Percentiles rank a stretch among this genome's conserved stretches.
phyloP scores from a whole-genome alignment of 768 basidiomycete genomes.

The Russula emetica region DNA sequence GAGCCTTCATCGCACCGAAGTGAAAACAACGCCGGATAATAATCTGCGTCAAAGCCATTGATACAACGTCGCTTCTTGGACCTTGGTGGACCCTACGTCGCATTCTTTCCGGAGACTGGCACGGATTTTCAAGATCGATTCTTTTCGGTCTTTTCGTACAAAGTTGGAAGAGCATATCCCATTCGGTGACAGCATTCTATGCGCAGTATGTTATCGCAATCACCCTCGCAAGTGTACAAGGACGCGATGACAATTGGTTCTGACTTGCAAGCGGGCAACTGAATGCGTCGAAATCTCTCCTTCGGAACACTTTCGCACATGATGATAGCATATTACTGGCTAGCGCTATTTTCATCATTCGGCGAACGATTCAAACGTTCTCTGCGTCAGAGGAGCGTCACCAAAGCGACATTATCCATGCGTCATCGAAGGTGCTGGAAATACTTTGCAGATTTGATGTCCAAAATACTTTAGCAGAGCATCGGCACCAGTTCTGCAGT shows the following conservation, averaged over 20 bases:
- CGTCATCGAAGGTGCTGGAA: background rate
- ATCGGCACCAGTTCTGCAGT: background rate
- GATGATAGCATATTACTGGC: background rate
- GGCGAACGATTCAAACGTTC: background rate
- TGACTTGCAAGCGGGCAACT: background rate
- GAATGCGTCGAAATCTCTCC: background rate
- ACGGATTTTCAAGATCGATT: slow-evolving; percentile 5
- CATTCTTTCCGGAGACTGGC: slow-evolving; percentile 8
- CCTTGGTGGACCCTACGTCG: background rate
- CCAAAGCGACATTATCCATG: background rate
- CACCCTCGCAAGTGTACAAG: background rate
- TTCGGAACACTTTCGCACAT: background rate
- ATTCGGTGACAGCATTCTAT: background rate
- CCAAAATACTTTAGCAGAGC: background rate
- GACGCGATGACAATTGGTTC: slow-evolving; percentile 8
- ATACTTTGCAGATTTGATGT: background rate
- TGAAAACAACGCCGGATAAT: background rate
- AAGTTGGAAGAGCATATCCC: background rate
- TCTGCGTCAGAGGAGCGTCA: background rate
- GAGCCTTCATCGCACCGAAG: background rate
- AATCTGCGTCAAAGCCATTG: slow-evolving; percentile 7
- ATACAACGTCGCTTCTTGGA: background rate
- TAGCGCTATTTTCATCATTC: background rate
- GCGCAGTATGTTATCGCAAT: background rate
- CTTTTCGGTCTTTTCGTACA: slow-evolving; percentile 7